Conservation (phyloP, 768 basidiomycete genomes). For the Podaxis rugospora region DNA sequence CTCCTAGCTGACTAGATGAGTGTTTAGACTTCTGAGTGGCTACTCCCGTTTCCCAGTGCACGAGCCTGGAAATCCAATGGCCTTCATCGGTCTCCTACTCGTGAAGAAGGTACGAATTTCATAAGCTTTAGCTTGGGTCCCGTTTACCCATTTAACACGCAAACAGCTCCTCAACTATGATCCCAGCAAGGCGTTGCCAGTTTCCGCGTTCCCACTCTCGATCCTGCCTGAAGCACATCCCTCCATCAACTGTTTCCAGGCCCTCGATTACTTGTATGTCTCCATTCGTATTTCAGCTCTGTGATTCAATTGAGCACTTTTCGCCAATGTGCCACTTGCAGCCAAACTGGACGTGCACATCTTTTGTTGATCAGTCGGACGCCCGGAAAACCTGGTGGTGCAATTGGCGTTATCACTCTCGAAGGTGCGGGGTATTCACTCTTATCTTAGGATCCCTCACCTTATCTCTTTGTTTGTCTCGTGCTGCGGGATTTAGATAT, state of each 20-base stretch:
- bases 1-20: background rate
- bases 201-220: conserved; percentile 71
- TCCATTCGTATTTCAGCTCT: background rate
- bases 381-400: conserved; percentile 80
- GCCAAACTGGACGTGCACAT: conserved; percentile 94
- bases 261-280: conserved; percentile 83
- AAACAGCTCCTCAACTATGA: conserved; percentile 82
- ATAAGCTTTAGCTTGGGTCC: background rate
- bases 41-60: conserved; percentile 94
- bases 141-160: too few relatives aligned
- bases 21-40: conserved; percentile 62
- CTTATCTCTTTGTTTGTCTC: background rate
- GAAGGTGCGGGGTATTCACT: conserved; percentile 48
- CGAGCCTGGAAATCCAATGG: conserved; percentile 56
- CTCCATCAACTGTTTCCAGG: conserved; percentile 91
- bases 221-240: conserved; percentile 89
- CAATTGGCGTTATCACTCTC: conserved; percentile 86
- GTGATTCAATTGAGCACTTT: background rate
- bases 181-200: conserved; percentile 70
- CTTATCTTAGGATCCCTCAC: background rate
- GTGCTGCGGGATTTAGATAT: conserved; percentile 45
- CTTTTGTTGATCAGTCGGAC: conserved; percentile 80
- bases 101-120: conserved; percentile 62
- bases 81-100: conserved; percentile 79
- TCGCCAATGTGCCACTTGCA: conserved; percentile 19